These are phyloP conservation scores for Pleodorina starrii DNA, from an alignment of 139 green algal genomes.

Conservation along the genomic window DNA sequence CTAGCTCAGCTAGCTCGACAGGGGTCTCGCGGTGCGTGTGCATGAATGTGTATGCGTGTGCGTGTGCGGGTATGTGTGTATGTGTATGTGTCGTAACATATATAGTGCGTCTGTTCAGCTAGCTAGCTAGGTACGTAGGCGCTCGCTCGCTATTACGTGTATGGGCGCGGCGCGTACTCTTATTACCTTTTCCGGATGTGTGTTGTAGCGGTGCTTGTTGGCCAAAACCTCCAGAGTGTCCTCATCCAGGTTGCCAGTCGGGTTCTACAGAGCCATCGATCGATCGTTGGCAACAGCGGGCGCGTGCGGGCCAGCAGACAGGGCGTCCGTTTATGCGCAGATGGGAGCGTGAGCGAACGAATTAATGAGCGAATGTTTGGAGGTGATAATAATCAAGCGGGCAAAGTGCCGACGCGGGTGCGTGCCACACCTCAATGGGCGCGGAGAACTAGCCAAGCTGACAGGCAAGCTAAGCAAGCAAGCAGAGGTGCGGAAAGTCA, in stretches of 20 bases:
- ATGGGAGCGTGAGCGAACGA: not conserved
- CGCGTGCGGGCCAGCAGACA: no score
- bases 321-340: not conserved
- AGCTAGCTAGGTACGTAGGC: not conserved
- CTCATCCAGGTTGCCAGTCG: not conserved
- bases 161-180: not conserved
- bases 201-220: not conserved
- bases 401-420: not conserved
- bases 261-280: no score
- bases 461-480: not conserved
- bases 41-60: not conserved
- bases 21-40: not conserved
- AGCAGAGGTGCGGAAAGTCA: not conserved
- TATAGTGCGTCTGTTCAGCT: no score
- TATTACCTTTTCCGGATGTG: not conserved
- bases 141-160: not conserved
- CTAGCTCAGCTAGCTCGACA: no score
- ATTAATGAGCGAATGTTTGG: not conserved
- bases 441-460: not conserved
- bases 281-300: no score
- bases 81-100: not conserved
- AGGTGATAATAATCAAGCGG: not conserved
- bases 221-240: not conserved
- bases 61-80: not conserved
- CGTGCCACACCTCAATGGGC: not conserved